Conservation (phyloP, 129 eudicot genomes). For the Tanacetum coccineum region DNA sequence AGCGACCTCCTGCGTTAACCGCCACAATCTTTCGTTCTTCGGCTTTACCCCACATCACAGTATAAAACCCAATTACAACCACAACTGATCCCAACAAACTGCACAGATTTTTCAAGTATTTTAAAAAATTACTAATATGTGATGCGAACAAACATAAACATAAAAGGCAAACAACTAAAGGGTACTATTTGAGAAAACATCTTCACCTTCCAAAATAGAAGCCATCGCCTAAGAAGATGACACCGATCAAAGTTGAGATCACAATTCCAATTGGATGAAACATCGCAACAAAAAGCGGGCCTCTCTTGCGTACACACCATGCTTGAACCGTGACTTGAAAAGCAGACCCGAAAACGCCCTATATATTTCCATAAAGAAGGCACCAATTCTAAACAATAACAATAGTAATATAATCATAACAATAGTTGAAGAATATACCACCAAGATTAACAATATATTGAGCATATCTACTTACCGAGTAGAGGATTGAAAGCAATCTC, state of each 20-base stretch:
- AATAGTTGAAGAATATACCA: not conserved
- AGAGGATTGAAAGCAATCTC: slow-evolving; percentile 56
- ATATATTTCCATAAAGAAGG: slow-evolving; percentile 6
- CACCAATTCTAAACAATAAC: not conserved
- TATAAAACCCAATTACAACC: slow-evolving; percentile 64
- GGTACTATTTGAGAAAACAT: not conserved
- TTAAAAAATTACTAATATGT: not conserved
- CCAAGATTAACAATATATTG: not conserved
- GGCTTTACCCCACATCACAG: slow-evolving; percentile 79
- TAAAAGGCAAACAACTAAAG: not conserved
- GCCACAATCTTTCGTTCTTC: slow-evolving; percentile 40
- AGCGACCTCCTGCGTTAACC: not conserved
- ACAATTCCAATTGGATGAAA: slow-evolving; percentile 84
- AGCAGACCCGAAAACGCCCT: slow-evolving; percentile 85
- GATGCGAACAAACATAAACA: not conserved
- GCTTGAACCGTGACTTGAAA: slow-evolving; percentile 60
- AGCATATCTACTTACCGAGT: slow-evolving; percentile 47
- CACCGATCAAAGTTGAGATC: slow-evolving; percentile 52
- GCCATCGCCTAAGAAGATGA: slow-evolving; percentile 53
- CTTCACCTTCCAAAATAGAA: slow-evolving; percentile 79
- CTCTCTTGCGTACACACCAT: slow-evolving; percentile 69
- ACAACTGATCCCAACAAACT: slow-evolving; percentile 67
- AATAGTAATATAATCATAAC: too few relatives aligned
- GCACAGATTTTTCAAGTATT: slow-evolving; percentile 16
- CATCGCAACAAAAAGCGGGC: slow-evolving; percentile 83